Evolutionary conservation across 2,329 filamentous ascomycete species (phyloP).

Genomic region (Aspergillus novofumigatus): DNA sequence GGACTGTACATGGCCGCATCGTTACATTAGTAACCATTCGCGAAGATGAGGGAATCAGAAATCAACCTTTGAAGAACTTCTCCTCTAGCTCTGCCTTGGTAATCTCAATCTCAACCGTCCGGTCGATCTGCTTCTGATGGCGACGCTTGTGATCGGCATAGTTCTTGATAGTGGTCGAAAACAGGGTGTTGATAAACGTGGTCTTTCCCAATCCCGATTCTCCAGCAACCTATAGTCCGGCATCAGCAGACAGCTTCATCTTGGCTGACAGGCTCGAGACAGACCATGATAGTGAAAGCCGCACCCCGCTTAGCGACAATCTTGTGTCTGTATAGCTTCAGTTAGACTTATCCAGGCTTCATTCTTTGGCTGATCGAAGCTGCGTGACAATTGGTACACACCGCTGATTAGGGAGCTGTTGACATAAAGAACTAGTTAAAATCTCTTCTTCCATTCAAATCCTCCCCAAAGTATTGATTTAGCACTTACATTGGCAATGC

Average conservation of each 20-base stretch:
- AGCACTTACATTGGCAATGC: slow-evolving; percentile 66
- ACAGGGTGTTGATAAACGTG: slow-evolving; percentile 99
- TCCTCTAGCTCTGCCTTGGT: slow-evolving; percentile 99
- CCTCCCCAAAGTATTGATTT: neutral
- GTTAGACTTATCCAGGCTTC: slow-evolving; percentile 19
- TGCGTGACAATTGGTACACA: slow-evolving; percentile 32
- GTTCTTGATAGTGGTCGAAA: slow-evolving; percentile 99
- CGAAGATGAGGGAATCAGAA: neutral
- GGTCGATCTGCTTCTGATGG: slow-evolving; percentile 99
- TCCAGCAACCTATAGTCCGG: slow-evolving; percentile 72
- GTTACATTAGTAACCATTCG: slow-evolving; percentile 14
- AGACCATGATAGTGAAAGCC: slow-evolving; percentile 98
- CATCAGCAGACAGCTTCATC: slow-evolving; percentile 22
- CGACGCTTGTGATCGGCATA: slow-evolving; percentile 99
- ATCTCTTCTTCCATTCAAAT: slow-evolving; percentile 1
- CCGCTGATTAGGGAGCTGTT: slow-evolving; percentile 65
- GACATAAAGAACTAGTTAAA: slow-evolving; percentile 28
- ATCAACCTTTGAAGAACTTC: slow-evolving; percentile 99
- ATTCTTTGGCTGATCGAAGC: slow-evolving; percentile 37
- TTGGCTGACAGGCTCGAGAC: slow-evolving; percentile 19
- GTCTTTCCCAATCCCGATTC: slow-evolving; percentile 99
- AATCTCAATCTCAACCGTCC: slow-evolving; percentile 99
- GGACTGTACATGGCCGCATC: slow-evolving; percentile 58
- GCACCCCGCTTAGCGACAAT: slow-evolving; percentile 82
- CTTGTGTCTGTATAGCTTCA: slow-evolving; percentile 54